Conservation (phyloP, 129 eudicot species). For the Helianthus annuus region HanXRQr2.0-SUNRISE NC_035449.2:2846745-2847244, state of each 20-base stretch:
- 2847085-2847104: slow-evolving; percentile 60
- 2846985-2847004: slow-evolving; percentile 60
- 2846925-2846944: neutral
- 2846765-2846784: too few species aligned
- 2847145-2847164: neutral
- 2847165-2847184: neutral
- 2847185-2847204: neutral
- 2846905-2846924: neutral
- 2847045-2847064: slow-evolving; percentile 88
- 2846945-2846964: neutral
- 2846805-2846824: neutral
- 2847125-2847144: neutral
- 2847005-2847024: slow-evolving; percentile 71
- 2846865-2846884: neutral
- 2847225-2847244: slow-evolving; percentile 66
- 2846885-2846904: slow-evolving; percentile 14
- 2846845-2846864: neutral
- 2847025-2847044: slow-evolving; percentile 98
- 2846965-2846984: slow-evolving; percentile 12
- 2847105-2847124: neutral
- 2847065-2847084: slow-evolving; percentile 68
- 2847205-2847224: slow-evolving; percentile 76
- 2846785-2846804: neutral
- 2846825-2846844: too few species aligned
- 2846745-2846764: too few species aligned